Percentiles rank a stretch among this genome's conserved stretches.
Conservation (phyloP, 2,329 filamentous ascomycete species). For the Cladosporium colombiae region DNA sequence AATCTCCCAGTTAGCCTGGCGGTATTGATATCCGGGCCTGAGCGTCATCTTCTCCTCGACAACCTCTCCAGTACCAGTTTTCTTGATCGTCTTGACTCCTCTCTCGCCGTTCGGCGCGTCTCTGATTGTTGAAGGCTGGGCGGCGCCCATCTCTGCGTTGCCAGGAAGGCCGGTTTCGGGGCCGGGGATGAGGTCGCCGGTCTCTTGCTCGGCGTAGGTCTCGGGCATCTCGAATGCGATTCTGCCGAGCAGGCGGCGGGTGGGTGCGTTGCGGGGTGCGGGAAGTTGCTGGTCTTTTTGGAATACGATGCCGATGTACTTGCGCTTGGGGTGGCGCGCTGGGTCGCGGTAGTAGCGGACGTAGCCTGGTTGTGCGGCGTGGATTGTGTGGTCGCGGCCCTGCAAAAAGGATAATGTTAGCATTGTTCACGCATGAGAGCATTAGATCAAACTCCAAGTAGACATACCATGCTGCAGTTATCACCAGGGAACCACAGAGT, state of each 20-base stretch:
- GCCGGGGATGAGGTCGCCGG: conserved; percentile 23
- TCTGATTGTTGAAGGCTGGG: conserved; percentile 27
- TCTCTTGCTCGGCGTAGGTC: conserved; percentile 22
- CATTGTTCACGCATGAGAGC: not conserved
- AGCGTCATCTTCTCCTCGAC: conserved; percentile 42
- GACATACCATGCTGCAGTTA: conserved; percentile 73
- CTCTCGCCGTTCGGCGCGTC: conserved; percentile 25
- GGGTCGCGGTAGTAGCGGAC: conserved; percentile 97
- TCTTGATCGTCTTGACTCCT: conserved; percentile 36
- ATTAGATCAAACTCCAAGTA: not conserved
- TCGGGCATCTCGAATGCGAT: conserved; percentile 50
- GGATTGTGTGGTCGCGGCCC: conserved; percentile 95
- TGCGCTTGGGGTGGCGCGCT: conserved; percentile 74
- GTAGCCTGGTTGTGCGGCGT: conserved; percentile 79
- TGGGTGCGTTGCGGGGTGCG: conserved; percentile 70
- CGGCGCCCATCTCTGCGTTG: conserved; percentile 23
- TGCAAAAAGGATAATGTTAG: conserved; percentile 20
- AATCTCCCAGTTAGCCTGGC: conserved; percentile 68
- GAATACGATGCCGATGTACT: conserved; percentile 94
- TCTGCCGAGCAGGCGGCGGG: conserved; percentile 76
- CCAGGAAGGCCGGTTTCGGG: conserved; percentile 23
- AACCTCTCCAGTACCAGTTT: conserved; percentile 31
- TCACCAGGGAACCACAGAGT: conserved; percentile 94
- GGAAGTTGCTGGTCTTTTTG: conserved; percentile 79
- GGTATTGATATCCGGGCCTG: conserved; percentile 62